Evolutionary conservation across 352 stramenopile species (phyloP).

Genomic region (Phytophthora cajani): DNA sequence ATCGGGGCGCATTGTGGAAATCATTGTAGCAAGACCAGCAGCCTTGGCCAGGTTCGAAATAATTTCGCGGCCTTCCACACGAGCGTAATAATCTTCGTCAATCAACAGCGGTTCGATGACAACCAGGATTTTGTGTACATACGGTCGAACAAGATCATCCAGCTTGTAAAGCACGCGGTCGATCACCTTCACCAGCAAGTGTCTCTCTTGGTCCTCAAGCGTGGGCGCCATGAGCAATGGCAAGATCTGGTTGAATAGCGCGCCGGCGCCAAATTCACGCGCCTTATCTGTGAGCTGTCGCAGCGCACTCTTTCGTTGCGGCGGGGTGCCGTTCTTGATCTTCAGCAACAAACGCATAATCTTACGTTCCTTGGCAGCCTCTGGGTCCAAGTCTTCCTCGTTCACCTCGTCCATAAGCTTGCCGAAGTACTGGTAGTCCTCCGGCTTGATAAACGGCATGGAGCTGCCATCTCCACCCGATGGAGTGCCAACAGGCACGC

Average conservation of each 20-base stretch:
- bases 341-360: slow-evolving; percentile 99
- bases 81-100: slow-evolving; percentile 99
- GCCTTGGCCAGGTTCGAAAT: slow-evolving; percentile 99
- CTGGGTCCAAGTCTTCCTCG: slow-evolving; percentile 87
- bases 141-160: slow-evolving; percentile 98
- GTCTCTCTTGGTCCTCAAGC: slow-evolving; percentile 98
- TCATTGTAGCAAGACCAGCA: slow-evolving; percentile 98
- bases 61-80: slow-evolving; percentile 99
- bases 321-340: slow-evolving; percentile 99
- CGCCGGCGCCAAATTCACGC: slow-evolving; percentile 95
- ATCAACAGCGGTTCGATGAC: slow-evolving; percentile 99
- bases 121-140: slow-evolving; percentile 99
- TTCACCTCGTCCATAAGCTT: slow-evolving; percentile 95
- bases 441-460: slow-evolving; percentile 98
- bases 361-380: slow-evolving; percentile 96
- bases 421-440: slow-evolving; percentile 99
- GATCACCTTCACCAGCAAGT: slow-evolving; percentile 99
- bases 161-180: slow-evolving; percentile 99
- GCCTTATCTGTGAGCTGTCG: slow-evolving; percentile 98
- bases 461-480: slow-evolving; percentile 71
- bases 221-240: slow-evolving; percentile 98
- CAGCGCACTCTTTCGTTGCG: slow-evolving; percentile 96
- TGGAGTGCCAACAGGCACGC: slow-evolving; percentile 67
- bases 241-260: slow-evolving; percentile 99
- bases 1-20: slow-evolving; percentile 99